Evolutionary conservation across 2,329 filamentous ascomycete species (phyloP).

Genomic region (Talaromyces pinophilus): DNA sequence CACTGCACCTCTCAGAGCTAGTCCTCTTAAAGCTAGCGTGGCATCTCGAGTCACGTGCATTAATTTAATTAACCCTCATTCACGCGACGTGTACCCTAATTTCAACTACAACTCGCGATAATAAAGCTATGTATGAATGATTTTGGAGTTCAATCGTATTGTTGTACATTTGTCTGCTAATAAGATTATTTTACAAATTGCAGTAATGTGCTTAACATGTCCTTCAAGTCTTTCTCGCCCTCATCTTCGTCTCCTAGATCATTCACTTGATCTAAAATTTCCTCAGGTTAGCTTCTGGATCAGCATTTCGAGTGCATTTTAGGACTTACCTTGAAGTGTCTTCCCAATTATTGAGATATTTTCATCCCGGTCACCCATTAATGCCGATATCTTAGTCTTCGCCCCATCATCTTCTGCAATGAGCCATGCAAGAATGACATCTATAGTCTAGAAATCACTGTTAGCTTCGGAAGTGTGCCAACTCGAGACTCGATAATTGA

Average conservation of each 20-base stretch:
- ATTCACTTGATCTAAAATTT: slow-evolving; percentile 58
- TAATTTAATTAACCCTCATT: background rate
- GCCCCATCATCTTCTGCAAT: slow-evolving; percentile 84
- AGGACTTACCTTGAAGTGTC: slow-evolving; percentile 62
- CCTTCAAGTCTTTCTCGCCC: slow-evolving; percentile 57
- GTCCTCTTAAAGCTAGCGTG: background rate
- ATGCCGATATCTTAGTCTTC: slow-evolving; percentile 60
- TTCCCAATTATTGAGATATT: slow-evolving; percentile 61
- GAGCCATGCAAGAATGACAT: slow-evolving; percentile 86
- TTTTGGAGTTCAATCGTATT: background rate
- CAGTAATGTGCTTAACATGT: slow-evolving; percentile 65
- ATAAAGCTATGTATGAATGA: background rate
- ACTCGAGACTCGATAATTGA: too few relatives aligned
- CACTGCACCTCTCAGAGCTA: slow-evolving; percentile 24
- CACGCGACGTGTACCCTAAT: background rate
- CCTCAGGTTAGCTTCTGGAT: background rate
- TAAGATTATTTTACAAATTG: slow-evolving; percentile 37
- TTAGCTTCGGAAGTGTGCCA: background rate
- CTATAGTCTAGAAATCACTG: slow-evolving; percentile 58
- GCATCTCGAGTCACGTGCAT: slow-evolving; percentile 4
- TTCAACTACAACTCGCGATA: background rate
- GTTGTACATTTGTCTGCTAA: slow-evolving; percentile 6
- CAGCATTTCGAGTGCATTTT: too few relatives aligned
- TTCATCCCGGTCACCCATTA: slow-evolving; percentile 70
- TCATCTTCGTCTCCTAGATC: slow-evolving; percentile 58